Percentiles rank a stretch among this genome's conserved stretches.
phyloP scores from a whole-genome alignment of 179 eudicot species.

The Pouteria campechiana region DNA sequence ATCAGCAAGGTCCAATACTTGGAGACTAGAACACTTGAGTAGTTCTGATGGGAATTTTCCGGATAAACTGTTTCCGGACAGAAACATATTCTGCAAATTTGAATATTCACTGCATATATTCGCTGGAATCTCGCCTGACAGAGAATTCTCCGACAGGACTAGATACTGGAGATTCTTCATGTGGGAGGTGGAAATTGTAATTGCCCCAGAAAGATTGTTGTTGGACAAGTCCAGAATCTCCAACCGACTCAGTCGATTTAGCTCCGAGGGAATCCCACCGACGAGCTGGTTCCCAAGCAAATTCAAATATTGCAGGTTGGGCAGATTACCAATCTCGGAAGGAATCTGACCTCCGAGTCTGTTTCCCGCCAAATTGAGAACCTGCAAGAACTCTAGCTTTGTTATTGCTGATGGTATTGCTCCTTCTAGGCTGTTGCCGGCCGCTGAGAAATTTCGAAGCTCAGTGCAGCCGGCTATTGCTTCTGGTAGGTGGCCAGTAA shows the following conservation, averaged over 20 bases:
- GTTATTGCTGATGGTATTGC: conserved; percentile 54
- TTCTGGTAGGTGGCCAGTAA: conserved; percentile 43
- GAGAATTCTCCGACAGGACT: conserved; percentile 38
- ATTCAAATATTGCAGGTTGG: conserved; percentile 51
- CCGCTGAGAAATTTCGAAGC: conserved; percentile 58
- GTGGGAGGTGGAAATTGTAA: conserved; percentile 23
- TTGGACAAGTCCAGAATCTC: conserved; percentile 49
- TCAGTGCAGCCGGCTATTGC: conserved; percentile 40
- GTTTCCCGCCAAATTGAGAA: conserved; percentile 72
- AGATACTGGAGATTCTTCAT: conserved; percentile 47
- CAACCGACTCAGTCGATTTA: conserved; percentile 39
- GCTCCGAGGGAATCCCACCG: conserved; percentile 52
- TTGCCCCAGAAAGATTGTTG: conserved; percentile 54
- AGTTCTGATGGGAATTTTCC: conserved; percentile 52
- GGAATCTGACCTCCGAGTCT: conserved; percentile 56
- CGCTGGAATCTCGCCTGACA: conserved; percentile 34
- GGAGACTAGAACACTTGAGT: conserved; percentile 44
- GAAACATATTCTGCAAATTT: conserved; percentile 28
- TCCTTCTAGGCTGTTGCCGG: conserved; percentile 63
- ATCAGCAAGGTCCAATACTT: conserved; percentile 58
- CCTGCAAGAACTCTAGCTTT: conserved; percentile 30
- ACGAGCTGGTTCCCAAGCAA: conserved; percentile 51
- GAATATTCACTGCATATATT: conserved; percentile 35
- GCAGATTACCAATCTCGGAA: conserved; percentile 26
- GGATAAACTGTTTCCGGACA: conserved; percentile 41